phyloP scores from a whole-genome alignment of 2,329 filamentous ascomycete genomes.

The Talaromyces piceae region DNA sequence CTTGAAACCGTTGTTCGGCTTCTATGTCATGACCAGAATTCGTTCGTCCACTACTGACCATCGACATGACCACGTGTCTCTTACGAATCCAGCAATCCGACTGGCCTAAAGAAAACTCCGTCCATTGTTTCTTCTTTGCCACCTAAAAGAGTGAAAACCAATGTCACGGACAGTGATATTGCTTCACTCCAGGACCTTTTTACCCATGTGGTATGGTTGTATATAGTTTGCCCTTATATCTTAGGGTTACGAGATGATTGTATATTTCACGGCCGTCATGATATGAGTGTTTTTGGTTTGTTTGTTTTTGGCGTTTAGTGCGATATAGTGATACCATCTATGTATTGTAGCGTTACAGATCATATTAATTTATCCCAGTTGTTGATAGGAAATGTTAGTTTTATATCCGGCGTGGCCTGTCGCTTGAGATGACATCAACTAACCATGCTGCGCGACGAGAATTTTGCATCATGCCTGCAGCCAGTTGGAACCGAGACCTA shows the following conservation, averaged over 20 bases:
- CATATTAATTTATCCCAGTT: neutral
- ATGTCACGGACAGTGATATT: neutral
- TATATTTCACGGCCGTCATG: neutral
- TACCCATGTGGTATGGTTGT: neutral
- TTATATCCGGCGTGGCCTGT: neutral
- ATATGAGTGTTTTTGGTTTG: neutral
- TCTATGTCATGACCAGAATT: constrained; percentile 7
- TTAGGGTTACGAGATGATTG: neutral
- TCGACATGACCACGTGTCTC: neutral
- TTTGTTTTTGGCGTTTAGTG: neutral
- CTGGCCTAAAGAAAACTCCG: neutral
- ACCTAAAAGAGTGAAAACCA: neutral
- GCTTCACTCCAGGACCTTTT: neutral
- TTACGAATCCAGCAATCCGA: neutral
- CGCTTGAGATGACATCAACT: neutral
- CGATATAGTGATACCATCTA: neutral
- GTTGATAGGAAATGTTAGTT: no score
- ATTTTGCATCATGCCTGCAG: constrained; percentile 6
- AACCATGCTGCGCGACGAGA: constrained; percentile 1
- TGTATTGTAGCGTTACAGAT: neutral
- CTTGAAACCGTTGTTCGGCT: constrained; percentile 36
- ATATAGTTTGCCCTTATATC: neutral
- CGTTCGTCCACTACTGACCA: constrained; percentile 2
- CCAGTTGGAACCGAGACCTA: constrained; percentile 7
- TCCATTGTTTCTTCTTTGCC: neutral